Conservation (phyloP, 331 rosid species). For the Prunus yedoensis region DNA sequence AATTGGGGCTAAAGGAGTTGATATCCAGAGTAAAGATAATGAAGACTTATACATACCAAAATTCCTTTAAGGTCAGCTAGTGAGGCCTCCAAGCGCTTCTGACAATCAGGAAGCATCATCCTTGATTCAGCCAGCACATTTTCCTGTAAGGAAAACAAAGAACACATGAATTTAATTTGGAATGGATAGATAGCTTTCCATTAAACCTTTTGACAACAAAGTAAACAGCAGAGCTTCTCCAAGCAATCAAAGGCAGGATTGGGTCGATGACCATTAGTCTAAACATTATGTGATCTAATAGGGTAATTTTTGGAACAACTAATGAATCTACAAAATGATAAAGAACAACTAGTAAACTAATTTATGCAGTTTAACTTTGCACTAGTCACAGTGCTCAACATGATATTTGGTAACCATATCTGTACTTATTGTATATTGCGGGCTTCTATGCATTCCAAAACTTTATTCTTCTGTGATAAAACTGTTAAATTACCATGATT, state of each 20-base stretch:
- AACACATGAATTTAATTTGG: conserved; percentile 15
- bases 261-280: too few relatives aligned
- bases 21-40: conserved; percentile 1
- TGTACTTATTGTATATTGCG: background rate
- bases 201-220: background rate
- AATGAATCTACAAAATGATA: background rate
- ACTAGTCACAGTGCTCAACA: background rate
- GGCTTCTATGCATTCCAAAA: background rate
- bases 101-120: conserved; percentile 94
- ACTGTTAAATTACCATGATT: background rate
- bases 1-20: background rate
- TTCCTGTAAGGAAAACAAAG: conserved; percentile 51
- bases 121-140: conserved; percentile 92
- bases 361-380: background rate
- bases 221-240: background rate
- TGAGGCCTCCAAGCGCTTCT: conserved; percentile 79
- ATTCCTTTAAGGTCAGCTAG: conserved; percentile 63
- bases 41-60: conserved; percentile 40
- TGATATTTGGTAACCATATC: background rate
- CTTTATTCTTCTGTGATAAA: background rate
- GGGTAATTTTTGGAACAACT: background rate
- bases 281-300: background rate
- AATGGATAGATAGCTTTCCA: background rate
- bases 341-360: background rate
- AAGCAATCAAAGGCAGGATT: background rate